A percentile compares a stretch with the other conserved stretches of the same genome.
Conservation (phyloP, 2,329 filamentous ascomycete genomes). For the Magnaporthales sp. region DNA sequence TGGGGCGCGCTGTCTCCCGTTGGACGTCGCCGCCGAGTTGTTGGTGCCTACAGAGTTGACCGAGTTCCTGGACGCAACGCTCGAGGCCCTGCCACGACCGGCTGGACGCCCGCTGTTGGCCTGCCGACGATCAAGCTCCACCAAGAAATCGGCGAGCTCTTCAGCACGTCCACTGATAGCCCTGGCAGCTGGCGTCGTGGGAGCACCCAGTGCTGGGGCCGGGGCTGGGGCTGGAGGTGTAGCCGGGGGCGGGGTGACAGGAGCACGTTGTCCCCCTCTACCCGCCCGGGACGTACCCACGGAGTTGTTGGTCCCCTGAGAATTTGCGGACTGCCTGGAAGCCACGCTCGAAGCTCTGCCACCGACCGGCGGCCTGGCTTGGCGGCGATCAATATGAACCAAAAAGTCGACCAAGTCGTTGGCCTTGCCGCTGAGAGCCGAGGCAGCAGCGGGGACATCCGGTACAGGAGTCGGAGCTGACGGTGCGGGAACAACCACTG, state of each 20-base stretch:
- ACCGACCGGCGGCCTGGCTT: not conserved
- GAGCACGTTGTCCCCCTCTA: no score
- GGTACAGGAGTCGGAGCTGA: not conserved
- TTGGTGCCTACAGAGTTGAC: not conserved
- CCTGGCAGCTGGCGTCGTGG: no score
- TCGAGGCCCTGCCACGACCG: not conserved
- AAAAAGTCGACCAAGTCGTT: not conserved
- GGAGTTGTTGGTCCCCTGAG: no score
- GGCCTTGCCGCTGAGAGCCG: not conserved
- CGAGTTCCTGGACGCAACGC: not conserved
- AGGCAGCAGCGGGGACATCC: not conserved
- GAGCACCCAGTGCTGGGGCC: no score
- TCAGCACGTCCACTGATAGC: no score
- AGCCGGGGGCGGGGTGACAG: no score
- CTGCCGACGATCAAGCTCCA: not conserved
- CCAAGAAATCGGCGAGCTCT: no score
- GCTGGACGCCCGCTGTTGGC: not conserved
- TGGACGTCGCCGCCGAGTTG: not conserved
- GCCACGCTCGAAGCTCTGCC: not conserved
- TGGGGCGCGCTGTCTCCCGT: not conserved
- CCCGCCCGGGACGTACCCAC: no score
- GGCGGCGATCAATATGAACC: not conserved
- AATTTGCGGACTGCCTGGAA: not conserved
- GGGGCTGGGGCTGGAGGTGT: no score
- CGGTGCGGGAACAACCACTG: not conserved